These are phyloP conservation scores for Phytopythium vexans DNA, from an alignment of 352 stramenopile genomes.

Conservation along the genomic window DNA sequence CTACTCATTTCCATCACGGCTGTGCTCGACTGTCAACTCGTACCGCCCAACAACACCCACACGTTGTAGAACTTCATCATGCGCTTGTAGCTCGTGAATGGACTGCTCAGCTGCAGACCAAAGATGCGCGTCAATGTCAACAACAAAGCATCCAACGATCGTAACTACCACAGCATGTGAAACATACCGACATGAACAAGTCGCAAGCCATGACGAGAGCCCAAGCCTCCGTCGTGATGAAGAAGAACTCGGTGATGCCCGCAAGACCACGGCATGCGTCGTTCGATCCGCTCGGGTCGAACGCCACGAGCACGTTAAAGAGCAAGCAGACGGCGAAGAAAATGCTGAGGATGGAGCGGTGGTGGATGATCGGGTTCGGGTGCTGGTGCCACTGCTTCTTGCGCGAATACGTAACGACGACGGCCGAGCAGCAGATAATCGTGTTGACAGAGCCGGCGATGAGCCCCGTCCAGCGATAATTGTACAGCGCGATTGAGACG, in stretches of 20 bases:
- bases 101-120: constrained; percentile 59
- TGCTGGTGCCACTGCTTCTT: constrained; percentile 90
- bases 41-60: constrained; percentile 73
- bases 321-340: constrained; percentile 83
- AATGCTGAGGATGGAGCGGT: constrained; percentile 78
- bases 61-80: constrained; percentile 89
- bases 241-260: constrained; percentile 88
- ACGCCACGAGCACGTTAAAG: constrained; percentile 81
- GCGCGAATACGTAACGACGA: constrained; percentile 84
- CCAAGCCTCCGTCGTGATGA: constrained; percentile 86
- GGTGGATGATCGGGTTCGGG: constrained; percentile 87
- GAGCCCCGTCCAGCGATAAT: constrained; percentile 82
- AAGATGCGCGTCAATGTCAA: neutral
- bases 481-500: constrained; percentile 85
- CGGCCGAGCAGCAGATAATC: constrained; percentile 82
- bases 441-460: constrained; percentile 87
- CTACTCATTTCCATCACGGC: constrained; percentile 3
- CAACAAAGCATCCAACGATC: constrained; percentile 1
- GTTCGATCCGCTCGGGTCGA: constrained; percentile 52
- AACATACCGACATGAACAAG: constrained; percentile 75
- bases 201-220: constrained; percentile 87
- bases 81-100: constrained; percentile 89
- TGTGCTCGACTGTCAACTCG: no score
- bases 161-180: neutral
- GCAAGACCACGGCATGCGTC: constrained; percentile 67